These are phyloP conservation scores for Dendrothele bispora DNA, from an alignment of 768 basidiomycete species.

Conservation along the genomic window DNA sequence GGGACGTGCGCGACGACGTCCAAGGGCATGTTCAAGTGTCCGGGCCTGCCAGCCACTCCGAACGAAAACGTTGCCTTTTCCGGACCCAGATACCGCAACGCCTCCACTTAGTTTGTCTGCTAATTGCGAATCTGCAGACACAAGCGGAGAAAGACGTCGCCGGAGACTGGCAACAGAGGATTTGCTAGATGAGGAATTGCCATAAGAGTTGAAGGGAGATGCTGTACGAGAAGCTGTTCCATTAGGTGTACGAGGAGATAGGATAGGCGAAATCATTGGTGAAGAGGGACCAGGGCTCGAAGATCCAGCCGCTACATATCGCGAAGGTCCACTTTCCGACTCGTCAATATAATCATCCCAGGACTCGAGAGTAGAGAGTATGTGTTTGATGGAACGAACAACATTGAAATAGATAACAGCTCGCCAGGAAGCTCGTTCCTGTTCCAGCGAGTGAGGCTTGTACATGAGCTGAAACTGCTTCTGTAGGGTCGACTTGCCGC, in stretches of 20 bases:
- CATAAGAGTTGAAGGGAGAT: constrained; percentile 21
- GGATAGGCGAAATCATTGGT: constrained; percentile 28
- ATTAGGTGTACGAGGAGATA: no score
- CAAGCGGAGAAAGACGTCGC: constrained; percentile 56
- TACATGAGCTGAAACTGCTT: constrained; percentile 85
- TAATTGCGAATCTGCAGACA: constrained; percentile 60
- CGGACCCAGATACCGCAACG: constrained; percentile 70
- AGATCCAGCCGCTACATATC: neutral
- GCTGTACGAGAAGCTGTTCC: constrained; percentile 12
- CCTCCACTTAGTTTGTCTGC: constrained; percentile 77
- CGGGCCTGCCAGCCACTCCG: constrained; percentile 82
- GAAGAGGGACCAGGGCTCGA: constrained; percentile 27
- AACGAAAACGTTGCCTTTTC: constrained; percentile 73
- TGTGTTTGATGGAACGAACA: constrained; percentile 68
- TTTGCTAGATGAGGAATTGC: constrained; percentile 10
- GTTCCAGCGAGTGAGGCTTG: constrained; percentile 66
- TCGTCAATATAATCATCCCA: constrained; percentile 63
- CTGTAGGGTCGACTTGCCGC: constrained; percentile 75
- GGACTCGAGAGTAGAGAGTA: constrained; percentile 59
- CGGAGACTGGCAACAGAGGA: constrained; percentile 53
- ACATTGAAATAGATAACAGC: constrained; percentile 78
- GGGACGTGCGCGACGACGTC: constrained; percentile 24
- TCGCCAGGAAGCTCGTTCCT: constrained; percentile 71
- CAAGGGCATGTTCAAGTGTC: constrained; percentile 54
- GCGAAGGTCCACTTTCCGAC: constrained; percentile 17